phyloP scores from a whole-genome alignment of 2,329 filamentous ascomycete species.

The Leptographium wingfieldii region DNA sequence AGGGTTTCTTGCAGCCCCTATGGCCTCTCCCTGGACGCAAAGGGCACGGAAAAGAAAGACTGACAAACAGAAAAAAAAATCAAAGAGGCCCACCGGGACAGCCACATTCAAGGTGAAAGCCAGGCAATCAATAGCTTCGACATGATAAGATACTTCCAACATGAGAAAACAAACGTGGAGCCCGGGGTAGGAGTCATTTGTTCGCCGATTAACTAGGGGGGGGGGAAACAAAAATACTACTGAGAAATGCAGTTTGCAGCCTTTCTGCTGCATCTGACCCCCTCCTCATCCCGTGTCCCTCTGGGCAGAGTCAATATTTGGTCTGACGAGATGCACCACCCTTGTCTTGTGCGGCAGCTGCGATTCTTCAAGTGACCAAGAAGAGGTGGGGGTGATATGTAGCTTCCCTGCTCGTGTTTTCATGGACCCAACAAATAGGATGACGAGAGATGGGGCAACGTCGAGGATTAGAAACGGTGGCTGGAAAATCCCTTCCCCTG shows the following conservation, averaged over 20 bases:
- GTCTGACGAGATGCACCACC: neutral
- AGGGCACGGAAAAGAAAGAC: neutral
- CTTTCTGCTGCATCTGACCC: neutral
- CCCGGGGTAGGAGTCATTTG: neutral
- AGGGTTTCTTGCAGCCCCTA: no score
- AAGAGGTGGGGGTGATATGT: neutral
- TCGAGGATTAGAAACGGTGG: neutral
- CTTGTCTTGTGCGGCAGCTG: neutral
- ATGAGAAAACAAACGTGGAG: neutral
- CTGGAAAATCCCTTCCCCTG: neutral
- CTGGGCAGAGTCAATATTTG: neutral
- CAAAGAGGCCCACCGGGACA: neutral
- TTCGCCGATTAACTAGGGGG: neutral
- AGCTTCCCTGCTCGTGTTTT: no score
- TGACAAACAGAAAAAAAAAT: neutral
- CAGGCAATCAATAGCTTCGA: neutral
- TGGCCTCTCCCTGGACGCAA: neutral
- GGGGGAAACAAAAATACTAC: neutral
- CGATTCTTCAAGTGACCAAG: neutral
- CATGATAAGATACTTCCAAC: neutral
- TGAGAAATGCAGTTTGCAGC: neutral
- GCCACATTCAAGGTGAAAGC: neutral
- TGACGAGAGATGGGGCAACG: neutral
- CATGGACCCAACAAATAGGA: neutral
- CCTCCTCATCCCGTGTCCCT: neutral